Evolutionary conservation across 1,284 basidiomycete species (phyloP), one percentile per base, ranked within the genome.

Genomic region (Polyporus tsugae): DNA sequence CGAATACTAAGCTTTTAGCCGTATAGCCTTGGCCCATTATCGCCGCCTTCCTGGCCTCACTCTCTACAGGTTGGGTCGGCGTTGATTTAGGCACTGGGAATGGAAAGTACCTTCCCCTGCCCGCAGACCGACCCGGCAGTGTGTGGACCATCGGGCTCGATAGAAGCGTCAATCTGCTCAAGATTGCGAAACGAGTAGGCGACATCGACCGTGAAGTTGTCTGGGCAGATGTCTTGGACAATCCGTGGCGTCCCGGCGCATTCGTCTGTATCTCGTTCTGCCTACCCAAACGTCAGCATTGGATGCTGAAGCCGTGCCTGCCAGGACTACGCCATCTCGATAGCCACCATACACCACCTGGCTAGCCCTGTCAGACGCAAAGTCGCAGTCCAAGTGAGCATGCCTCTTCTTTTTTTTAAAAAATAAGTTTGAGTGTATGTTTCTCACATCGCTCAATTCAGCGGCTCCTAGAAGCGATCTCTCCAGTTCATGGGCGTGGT

Each of bases 21-120:
- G 22, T 41, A 19, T 9, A 96, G 92, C 96, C 96, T 68, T 99
- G 97, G 97, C 97, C 97, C 0, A 89, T 99, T 69, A 95, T 99
- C 60, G 87, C 92, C 11, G 79, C 82, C 22, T 99, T 99, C 78
- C 85, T 99, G 44, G 83, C 86, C 6, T 87, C 86, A 19, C 78
- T 99, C 1, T 90, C 94, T 3, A 80, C 89, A 9, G 92, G 95
- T 29, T 93, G 89, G 78, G 81, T 99, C 29, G 97, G 98, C 6
- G 87, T 98, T 17, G 98, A 99, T 80, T 91, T 95, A 13, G 98
- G 98, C 9, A 97, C 96, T 22, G 98, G 98, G 0, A 99, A 99
- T 74, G 98, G 98, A 58, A 99, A 99, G 85, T 99, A 99, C 79
- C 87, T 99, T 1, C 89, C 91, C 2, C 81, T 94, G 25, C 90